A percentile compares a stretch with the other conserved stretches of the same genome.
Evolutionary conservation across 768 basidiomycete species (phyloP).

Genomic region (Leucosporidium scottii): DNA sequence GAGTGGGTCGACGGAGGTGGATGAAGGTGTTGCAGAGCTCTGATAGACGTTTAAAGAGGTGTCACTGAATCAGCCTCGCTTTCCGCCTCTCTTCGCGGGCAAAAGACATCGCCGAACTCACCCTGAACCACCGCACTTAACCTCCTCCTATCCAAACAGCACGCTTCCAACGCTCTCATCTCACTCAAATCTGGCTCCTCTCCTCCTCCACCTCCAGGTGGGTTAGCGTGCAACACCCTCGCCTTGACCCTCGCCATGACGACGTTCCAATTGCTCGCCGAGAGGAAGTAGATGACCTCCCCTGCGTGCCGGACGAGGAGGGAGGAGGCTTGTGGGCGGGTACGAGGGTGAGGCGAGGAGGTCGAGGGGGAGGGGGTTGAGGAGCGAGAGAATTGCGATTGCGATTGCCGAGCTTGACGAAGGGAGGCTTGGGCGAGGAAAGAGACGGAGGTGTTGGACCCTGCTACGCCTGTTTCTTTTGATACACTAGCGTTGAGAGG

Average conservation of each 20-base stretch:
- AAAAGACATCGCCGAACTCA: neutral
- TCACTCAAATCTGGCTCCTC: conserved; percentile 50
- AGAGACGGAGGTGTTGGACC: neutral
- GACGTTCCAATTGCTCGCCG: conserved; percentile 67
- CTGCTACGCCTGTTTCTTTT: too few relatives aligned
- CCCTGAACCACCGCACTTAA: conserved; percentile 45
- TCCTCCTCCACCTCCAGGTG: conserved; percentile 37
- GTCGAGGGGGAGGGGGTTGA: too few relatives aligned
- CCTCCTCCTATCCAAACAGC: conserved; percentile 61
- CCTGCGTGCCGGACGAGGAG: conserved; percentile 40
- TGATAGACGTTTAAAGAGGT: neutral
- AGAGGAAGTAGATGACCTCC: conserved; percentile 74
- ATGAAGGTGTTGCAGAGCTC: conserved; percentile 46
- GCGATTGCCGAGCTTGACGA: too few relatives aligned
- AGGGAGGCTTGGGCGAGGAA: neutral
- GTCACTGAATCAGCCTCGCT: too few relatives aligned
- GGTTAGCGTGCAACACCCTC: conserved; percentile 51
- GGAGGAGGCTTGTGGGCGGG: too few relatives aligned
- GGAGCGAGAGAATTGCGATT: neutral
- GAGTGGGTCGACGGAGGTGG: conserved; percentile 68
- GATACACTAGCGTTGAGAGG: too few relatives aligned
- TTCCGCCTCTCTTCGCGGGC: too few relatives aligned
- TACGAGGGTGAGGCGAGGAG: too few relatives aligned
- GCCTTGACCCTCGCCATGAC: conserved; percentile 56
- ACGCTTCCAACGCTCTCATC: conserved; percentile 67